Conservation (phyloP, 306 rosid genomes). For the Quillaja saponaria region DNA sequence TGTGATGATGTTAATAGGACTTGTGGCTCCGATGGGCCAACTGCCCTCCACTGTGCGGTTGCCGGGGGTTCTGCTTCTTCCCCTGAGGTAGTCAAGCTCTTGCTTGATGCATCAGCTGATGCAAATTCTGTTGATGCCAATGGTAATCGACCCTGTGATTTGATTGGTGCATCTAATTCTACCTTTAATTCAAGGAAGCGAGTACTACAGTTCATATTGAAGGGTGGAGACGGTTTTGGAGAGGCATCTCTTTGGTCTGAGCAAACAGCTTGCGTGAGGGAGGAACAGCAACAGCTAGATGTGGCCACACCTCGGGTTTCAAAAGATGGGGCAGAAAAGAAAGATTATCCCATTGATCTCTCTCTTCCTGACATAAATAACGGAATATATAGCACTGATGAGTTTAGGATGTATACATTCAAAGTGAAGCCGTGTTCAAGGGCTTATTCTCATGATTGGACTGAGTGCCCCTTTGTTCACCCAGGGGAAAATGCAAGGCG, state of each 20-base stretch:
- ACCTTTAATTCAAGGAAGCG: slow-evolving; percentile 47
- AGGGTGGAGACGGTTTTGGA: slow-evolving; percentile 36
- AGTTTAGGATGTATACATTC: slow-evolving; percentile 82
- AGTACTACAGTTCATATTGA: slow-evolving; percentile 42
- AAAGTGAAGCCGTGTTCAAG: slow-evolving; percentile 92
- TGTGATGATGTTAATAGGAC: slow-evolving; percentile 58
- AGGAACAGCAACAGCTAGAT: slow-evolving; percentile 38
- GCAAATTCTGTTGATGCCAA: slow-evolving; percentile 49
- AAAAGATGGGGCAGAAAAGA: slow-evolving; percentile 58
- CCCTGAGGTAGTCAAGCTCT: slow-evolving; percentile 58
- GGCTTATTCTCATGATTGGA: slow-evolving; percentile 96
- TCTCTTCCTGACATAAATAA: slow-evolving; percentile 87
- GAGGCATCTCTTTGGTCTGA: slow-evolving; percentile 35
- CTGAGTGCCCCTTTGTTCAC: slow-evolving; percentile 92
- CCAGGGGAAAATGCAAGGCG: slow-evolving; percentile 91
- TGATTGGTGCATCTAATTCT: slow-evolving; percentile 36
- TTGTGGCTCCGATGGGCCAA: slow-evolving; percentile 64
- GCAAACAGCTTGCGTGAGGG: slow-evolving; percentile 29
- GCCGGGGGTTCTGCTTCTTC: slow-evolving; percentile 61
- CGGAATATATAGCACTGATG: slow-evolving; percentile 81
- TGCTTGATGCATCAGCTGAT: slow-evolving; percentile 73
- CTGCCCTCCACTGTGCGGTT: slow-evolving; percentile 85
- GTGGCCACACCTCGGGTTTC: slow-evolving; percentile 30
- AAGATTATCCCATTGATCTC: slow-evolving; percentile 69
- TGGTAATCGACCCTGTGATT: slow-evolving; percentile 53